Evolutionary conservation across 495 filamentous ascomycete genomes (phyloP).

Genomic region (Aspergillus olivimuriae): DNA sequence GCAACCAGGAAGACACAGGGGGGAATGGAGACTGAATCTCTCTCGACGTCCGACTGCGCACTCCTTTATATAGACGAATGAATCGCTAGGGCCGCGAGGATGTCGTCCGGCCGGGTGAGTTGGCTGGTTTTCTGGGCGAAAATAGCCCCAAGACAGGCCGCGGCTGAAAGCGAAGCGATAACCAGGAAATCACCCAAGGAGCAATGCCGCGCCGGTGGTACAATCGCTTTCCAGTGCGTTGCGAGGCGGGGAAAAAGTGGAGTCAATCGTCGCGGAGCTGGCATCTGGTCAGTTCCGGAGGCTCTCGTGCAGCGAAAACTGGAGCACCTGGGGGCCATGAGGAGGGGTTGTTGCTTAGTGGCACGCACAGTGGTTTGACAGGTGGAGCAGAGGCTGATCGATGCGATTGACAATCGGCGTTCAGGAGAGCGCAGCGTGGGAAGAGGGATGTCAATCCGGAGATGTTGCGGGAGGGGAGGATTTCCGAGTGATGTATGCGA

Average conservation of each 20-base stretch:
- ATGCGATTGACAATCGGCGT: constrained; percentile 3
- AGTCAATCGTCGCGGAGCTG: constrained; percentile 5
- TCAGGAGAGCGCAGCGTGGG: not conserved
- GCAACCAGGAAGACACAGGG: not conserved
- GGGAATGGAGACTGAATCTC: not conserved
- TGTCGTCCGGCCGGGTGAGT: not conserved
- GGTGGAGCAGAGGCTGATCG: constrained; percentile 10
- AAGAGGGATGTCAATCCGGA: not conserved
- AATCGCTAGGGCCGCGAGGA: not conserved
- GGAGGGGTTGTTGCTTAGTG: constrained; percentile 2
- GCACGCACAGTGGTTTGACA: constrained; percentile 5
- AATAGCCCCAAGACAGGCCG: constrained; percentile 4
- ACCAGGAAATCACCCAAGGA: constrained; percentile 3
- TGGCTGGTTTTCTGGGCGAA: constrained; percentile 9
- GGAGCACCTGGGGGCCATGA: not conserved
- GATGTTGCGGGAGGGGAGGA: not conserved
- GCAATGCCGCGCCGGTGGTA: constrained; percentile 1
- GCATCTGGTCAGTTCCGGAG: constrained; percentile 4
- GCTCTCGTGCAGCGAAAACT: constrained; percentile 4
- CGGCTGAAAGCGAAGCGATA: constrained; percentile 3
- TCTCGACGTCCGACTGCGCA: no score
- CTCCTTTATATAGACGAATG: constrained; percentile 5
- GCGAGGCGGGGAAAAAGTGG: constrained; percentile 27
- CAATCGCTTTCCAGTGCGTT: constrained; percentile 6
- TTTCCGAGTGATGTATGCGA: not conserved